Evolutionary conservation across 2,329 filamentous ascomycete species (phyloP), one percentile per base, ranked within the genome.

Genomic region (Colletotrichum sublineola): DNA sequence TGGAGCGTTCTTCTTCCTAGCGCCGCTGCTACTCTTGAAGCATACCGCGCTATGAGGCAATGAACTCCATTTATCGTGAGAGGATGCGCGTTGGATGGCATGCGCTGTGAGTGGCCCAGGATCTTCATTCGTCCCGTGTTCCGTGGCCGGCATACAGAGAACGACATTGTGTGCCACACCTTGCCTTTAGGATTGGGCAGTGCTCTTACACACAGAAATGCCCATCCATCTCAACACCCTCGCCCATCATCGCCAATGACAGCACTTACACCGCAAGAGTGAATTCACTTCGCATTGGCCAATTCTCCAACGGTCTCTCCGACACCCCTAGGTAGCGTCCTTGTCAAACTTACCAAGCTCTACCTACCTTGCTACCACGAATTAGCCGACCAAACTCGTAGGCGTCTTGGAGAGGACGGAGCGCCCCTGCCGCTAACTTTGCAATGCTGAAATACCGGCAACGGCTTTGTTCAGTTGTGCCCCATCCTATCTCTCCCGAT

Each of bases 111-210:
- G 60, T 55, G 66, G 62, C 70, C 66, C 48, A 31, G 70, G 70
- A 48, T 69, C 18, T 50, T 62, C 60, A 73, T 73, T 73, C 70
- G 70, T 64, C 69, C 61, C 60, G 70, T 70, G 55, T 61, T 64
- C 60, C 55, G 69, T 65, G 40, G 46, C 20, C 60, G 38, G 38
- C 55, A 40, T 69, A 55, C 66, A 48, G 50, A n/a, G 48, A 73
- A 70, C 66, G 60, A 56, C 31, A 50, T 61, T 46, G 56, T 64
- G 60, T 55, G 66, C 62, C 48, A 48, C 66, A 72, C 53, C 53
- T 60, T 60, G 36, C 55, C 15, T 63, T 60, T 71, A 50, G 52
- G 29, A 63, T 71, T 68, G 57, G 68, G 12, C 18, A 52, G 42
- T 60, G 46, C 48, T 66, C 53, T 31, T 60, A 11, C 44, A 42